Evolutionary conservation across 2,329 filamentous ascomycete species (phyloP).

Genomic region (Sarocladium oryzae): DNA sequence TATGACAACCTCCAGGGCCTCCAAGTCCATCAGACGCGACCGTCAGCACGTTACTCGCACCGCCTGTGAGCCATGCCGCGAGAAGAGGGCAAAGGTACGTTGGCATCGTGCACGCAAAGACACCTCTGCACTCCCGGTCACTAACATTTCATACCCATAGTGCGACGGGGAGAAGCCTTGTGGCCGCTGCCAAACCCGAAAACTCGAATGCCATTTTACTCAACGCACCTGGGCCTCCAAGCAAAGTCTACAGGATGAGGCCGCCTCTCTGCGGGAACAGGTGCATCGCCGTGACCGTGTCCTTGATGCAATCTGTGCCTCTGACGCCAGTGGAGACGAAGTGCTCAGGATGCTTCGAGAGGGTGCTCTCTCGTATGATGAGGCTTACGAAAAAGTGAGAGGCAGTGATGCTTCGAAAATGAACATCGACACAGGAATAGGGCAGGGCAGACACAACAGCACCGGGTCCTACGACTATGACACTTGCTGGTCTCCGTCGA

Average conservation of each 20-base stretch:
- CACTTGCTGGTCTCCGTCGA: slow-evolving; percentile 2
- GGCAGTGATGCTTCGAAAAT: not conserved
- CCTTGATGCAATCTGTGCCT: not conserved
- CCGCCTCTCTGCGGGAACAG: slow-evolving; percentile 1
- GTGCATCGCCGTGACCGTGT: slow-evolving; percentile 3
- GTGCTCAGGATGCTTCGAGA: not conserved
- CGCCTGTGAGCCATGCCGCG: slow-evolving; percentile 4
- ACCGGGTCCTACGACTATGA: not conserved
- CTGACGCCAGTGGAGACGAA: slow-evolving; percentile 2
- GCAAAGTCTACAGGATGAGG: slow-evolving; percentile 3
- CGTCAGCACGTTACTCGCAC: slow-evolving; percentile 6
- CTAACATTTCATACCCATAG: no score
- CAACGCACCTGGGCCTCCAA: slow-evolving; percentile 5
- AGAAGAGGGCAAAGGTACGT: slow-evolving; percentile 5
- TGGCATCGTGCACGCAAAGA: no score
- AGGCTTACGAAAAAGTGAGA: not conserved
- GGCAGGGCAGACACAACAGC: not conserved
- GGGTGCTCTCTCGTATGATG: not conserved
- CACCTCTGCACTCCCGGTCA: no score
- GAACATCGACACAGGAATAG: not conserved
- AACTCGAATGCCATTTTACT: slow-evolving; percentile 4
- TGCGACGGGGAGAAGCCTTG: slow-evolving; percentile 5
- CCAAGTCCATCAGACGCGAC: not conserved
- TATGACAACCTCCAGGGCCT: slow-evolving; percentile 1
- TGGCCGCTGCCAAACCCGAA: slow-evolving; percentile 5